Base-by-base conservation (phyloP, 2,329 filamentous ascomycete species). In the Leptosphaerulina australis region DNA sequence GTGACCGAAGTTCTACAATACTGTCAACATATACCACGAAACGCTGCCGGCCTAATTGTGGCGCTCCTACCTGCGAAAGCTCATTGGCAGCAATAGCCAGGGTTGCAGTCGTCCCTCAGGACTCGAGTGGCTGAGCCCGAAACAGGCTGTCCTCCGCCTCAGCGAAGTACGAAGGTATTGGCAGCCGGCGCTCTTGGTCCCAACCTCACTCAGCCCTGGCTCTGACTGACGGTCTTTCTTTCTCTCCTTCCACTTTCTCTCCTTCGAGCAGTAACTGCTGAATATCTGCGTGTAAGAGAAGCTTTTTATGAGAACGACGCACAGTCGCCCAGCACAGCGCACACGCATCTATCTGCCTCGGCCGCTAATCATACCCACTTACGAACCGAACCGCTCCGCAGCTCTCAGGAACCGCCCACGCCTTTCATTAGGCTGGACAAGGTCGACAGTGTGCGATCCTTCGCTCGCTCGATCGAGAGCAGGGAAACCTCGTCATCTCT, bases 151-250 rank as follows among this genome's bases (percentile, higher is more conserved):
- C 50, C 44, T 53, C 50, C 50, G 50, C 50, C 50, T 40, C 50
- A 53, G 50, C 50, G 43, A 51, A 40, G 41, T 53, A 53, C 50
- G 50, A 53, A 53, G 50, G 44, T 44, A 43, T 39, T 44, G 50
- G 50, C 43, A 35, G 34, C 35, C 33, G 34, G 39, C 39, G 34
- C 44, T 38, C 44, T 48, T 53, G 39, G 44, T 44, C 39, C 38
- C 44, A 48, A 35, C 44, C 44, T 53, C 44, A 44, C 50, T 48
- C 48, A 51, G 38, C 38, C 49, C 50, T 46, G 49, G 30, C 49
- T 53, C 37, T 53, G 31, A 39, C 34, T 35, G 33, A n/a, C n/a
- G n/a, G n/a, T n/a, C n/a, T n/a, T n/a, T 36, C 34, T 35, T 26
- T 38, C 28, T 21, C 22, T 14, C 43, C 33, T 34, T 40, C 31